Base-by-base conservation (phyloP, 1,139 yeast genomes). In the Diutina neorugosa region DNA sequence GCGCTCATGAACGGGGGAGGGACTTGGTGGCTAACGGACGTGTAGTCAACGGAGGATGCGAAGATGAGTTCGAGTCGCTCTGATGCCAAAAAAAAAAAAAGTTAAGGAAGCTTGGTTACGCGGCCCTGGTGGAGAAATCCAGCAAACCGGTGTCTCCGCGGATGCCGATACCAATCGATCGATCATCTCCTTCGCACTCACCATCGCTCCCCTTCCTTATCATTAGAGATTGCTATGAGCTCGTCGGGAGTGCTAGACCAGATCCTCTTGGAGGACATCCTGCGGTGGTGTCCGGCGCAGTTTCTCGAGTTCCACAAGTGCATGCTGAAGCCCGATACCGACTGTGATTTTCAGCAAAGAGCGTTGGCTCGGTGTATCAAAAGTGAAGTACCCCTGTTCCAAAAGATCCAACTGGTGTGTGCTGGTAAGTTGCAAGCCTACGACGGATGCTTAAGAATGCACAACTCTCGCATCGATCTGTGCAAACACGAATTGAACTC, bases 301-400 rank as follows among this genome's bases (percentile, higher is more conserved):
- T 83, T 84, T 59, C 66, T 84, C 53, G 76, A 74, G 23, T 83
- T 82, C 65, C 88, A 84, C 65, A 78, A 77, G 59, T 84, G 91
- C 60, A 74, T 84, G 70, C 69, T 73, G 31, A 62, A 63, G 52
- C 74, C 76, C 57, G 70, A 78, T 41, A 61, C 72, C 54, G 65
- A 69, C 53, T 84, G 91, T 60, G 64, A 67, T 1, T 61, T 63
- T 46, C 77, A 80, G 59, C 90, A 83, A 63, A 63, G 65, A 42
- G 67, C 67, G 21, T 70, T 84, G 55, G 76, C 84, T 21, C 62
- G 64, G 44, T 84, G 91, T 64, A 84, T 84, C 56, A 74, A 73
- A 61, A 68, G 71, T 5, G 66, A 71, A 54, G 88, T 84, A 12
- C 88, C 90, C 1, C 73, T 86, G 23, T 82, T 83, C 65, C 80